These are phyloP conservation scores for Boletus edulis DNA, from an alignment of 768 basidiomycete genomes.

Conservation along the genomic window DNA sequence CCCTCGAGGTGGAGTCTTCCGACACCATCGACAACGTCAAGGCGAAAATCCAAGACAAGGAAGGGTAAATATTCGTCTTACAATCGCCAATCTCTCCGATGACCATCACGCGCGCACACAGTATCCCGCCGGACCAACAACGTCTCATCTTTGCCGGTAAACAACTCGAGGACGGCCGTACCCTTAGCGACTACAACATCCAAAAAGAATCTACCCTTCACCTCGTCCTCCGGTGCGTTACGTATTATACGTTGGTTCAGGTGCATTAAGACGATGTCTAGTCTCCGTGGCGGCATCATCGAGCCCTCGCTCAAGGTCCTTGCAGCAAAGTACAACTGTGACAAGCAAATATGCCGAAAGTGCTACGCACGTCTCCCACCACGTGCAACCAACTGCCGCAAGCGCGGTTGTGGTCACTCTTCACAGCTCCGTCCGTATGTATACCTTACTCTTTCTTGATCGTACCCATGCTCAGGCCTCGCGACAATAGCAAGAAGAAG, in stretches of 20 bases:
- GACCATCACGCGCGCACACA: slow-evolving; percentile 40
- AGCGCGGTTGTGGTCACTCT: slow-evolving; percentile 88
- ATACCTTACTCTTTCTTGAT: not conserved
- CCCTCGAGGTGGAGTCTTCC: slow-evolving; percentile 30
- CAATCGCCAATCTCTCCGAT: not conserved
- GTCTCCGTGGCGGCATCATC: slow-evolving; percentile 75
- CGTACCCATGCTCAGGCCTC: not conserved
- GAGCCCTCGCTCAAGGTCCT: slow-evolving; percentile 98
- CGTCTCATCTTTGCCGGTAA: slow-evolving; percentile 74
- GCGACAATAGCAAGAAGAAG: slow-evolving; percentile 79
- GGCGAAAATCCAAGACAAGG: slow-evolving; percentile 58
- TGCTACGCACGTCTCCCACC: slow-evolving; percentile 99
- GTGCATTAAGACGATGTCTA: slow-evolving; percentile 3
- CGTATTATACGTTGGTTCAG: not conserved
- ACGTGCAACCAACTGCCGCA: slow-evolving; percentile 99
- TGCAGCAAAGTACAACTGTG: slow-evolving; percentile 97
- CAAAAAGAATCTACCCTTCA: slow-evolving; percentile 98
- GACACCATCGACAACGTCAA: slow-evolving; percentile 30
- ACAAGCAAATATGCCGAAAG: slow-evolving; percentile 99
- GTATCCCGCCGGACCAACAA: slow-evolving; percentile 27
- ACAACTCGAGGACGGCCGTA: slow-evolving; percentile 98
- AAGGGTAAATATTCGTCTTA: slow-evolving; percentile 44
- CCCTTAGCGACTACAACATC: slow-evolving; percentile 95
- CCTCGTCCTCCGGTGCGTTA: slow-evolving; percentile 84
- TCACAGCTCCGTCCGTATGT: slow-evolving; percentile 90